Base-by-base conservation (phyloP, 768 basidiomycete genomes). In the Rhodotorula toruloides region DNA sequence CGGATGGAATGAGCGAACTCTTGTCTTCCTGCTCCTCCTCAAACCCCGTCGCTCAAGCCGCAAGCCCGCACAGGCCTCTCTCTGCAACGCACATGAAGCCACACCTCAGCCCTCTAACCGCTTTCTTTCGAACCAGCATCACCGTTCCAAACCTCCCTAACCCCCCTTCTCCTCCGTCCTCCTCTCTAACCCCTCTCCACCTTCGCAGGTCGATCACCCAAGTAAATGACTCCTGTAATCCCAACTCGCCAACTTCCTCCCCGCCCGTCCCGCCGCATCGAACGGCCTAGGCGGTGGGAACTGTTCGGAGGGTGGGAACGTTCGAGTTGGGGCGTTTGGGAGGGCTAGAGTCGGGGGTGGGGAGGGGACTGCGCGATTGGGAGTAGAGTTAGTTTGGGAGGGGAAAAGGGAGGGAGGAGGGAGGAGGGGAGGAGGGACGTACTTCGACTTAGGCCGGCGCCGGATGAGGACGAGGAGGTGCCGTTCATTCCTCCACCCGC, bases 201-300 rank as follows among this genome's bases (percentile, higher is more conserved):
- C 57, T 6, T 17, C 57, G 7, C 44, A 27, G 11, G 17, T 21
- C 54, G 2, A 22, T 43, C 60, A 67, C 58, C n/a, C n/a, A n/a
- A n/a, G n/a, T n/a, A n/a, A n/a, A n/a, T 65, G 63, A 39, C 46
- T 57, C 68, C 47, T 62, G 47, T 57, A 70, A 37, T 70, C 64
- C 65, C 69, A 71, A 22, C 32, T 32, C 2, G 48, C 65, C 25
- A 59, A 22, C 42, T 63, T 63, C 56, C 37, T 40, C 43, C 65
- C 42, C 36, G 42, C 56, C 27, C 47, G 29, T 22, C 19, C 11
- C 25, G 42, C 34, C 5, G 60, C 52, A n/a, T 66, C 65, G 32
- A 71, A 71, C 44, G 65, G 69, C 37, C 65, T 47, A 5, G 69
- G 65, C 12, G 65, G 57, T n/a, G 69, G 69, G 54, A 70, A 70